These are phyloP conservation scores for Carex scoparia DNA, from an alignment of 176 grass and related monocot species.

Conservation along the genomic window DNA sequence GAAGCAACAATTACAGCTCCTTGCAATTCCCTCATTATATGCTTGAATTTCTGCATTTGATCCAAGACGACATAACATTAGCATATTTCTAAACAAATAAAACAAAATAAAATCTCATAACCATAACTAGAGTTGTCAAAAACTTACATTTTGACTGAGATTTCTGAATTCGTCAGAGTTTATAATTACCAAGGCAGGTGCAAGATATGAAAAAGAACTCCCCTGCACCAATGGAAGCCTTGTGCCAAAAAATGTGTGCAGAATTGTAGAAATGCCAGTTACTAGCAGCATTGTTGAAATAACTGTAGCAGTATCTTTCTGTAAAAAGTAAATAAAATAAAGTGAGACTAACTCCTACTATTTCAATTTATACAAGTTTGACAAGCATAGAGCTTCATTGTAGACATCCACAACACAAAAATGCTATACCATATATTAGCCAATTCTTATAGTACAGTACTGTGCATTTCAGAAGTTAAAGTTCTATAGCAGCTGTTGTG, in stretches of 20 bases:
- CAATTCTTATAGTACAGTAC: neutral
- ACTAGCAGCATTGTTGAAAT: conserved; percentile 90
- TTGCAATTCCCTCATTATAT: conserved; percentile 95
- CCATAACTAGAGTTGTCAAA: conserved; percentile 19
- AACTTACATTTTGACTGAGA: conserved; percentile 88
- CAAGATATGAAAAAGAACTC: conserved; percentile 97
- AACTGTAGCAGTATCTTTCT: conserved; percentile 94
- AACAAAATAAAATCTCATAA: neutral
- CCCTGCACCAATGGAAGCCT: conserved; percentile 95
- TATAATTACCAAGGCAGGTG: conserved; percentile 86
- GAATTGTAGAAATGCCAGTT: conserved; percentile 86
- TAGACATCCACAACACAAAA: neutral
- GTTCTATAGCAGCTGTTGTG: neutral
- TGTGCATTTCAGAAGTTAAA: neutral
- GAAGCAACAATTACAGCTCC: conserved; percentile 95
- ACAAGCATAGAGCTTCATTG: neutral
- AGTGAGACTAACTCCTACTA: neutral
- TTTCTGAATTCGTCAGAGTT: conserved; percentile 97
- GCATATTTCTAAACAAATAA: conserved; percentile 7
- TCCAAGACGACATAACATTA: neutral
- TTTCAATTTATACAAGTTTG: conserved; percentile 10
- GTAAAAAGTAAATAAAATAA: conserved; percentile 33
- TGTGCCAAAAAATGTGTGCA: conserved; percentile 84
- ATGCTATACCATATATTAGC: neutral
- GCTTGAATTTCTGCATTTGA: conserved; percentile 96